Evolutionary conservation across 768 basidiomycete genomes (phyloP).

Genomic region (Kwoniella bestiolae): DNA sequence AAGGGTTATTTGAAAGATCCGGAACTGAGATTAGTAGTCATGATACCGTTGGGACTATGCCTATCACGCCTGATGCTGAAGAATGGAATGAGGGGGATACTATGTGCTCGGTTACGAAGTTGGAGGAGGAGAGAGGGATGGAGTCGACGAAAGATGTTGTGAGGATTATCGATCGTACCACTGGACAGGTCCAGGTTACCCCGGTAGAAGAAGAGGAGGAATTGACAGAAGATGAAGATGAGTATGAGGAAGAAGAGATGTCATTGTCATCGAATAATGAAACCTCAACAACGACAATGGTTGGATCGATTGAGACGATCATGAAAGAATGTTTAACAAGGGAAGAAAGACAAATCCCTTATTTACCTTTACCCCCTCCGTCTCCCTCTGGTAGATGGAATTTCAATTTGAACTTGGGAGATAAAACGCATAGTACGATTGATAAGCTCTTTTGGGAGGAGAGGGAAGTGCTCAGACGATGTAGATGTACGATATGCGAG

Average conservation of each 20-base stretch:
- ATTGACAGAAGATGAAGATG: not conserved
- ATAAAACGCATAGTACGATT: not conserved
- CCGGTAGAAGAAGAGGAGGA: not conserved
- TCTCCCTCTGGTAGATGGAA: not conserved
- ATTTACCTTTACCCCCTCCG: slow-evolving; percentile 2
- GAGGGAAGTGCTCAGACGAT: slow-evolving; percentile 6
- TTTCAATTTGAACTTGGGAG: slow-evolving; percentile 8
- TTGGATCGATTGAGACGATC: not conserved
- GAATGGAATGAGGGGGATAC: slow-evolving; percentile 8
- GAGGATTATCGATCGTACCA: not conserved
- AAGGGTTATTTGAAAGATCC: not conserved
- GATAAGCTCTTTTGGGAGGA: not conserved
- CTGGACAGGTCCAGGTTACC: not conserved
- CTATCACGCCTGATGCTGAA: slow-evolving; percentile 16
- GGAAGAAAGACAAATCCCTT: not conserved
- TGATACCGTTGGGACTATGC: slow-evolving; percentile 9
- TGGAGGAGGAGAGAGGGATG: not conserved
- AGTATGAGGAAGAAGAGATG: not conserved
- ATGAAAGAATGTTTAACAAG: not conserved
- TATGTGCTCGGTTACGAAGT: no score
- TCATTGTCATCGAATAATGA: not conserved
- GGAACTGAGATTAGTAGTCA: not conserved
- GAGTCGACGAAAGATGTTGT: not conserved
- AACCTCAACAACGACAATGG: not conserved
- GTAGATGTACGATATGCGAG: slow-evolving; percentile 25